Conservation (phyloP, 2,329 filamentous ascomycete species). For the Podosphaera aphanis region DNA sequence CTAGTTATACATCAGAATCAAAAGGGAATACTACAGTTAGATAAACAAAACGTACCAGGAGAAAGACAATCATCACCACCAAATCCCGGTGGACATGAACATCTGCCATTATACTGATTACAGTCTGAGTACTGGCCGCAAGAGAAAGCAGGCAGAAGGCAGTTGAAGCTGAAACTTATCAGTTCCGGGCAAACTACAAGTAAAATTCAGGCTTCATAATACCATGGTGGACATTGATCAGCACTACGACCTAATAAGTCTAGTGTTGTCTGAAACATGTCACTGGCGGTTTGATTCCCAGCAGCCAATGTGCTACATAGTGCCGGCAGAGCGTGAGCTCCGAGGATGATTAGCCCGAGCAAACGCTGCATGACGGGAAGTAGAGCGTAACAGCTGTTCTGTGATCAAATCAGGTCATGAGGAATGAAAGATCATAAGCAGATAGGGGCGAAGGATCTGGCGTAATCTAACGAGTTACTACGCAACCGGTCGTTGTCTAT, state of each 20-base stretch:
- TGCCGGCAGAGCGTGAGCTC: slow-evolving; percentile 19
- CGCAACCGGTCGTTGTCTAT: too few relatives aligned
- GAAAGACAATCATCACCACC: slow-evolving; percentile 82
- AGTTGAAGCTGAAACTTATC: slow-evolving; percentile 57
- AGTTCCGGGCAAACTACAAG: slow-evolving; percentile 3
- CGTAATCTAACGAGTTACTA: too few relatives aligned
- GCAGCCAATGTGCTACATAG: slow-evolving; percentile 20
- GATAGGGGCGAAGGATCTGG: too few relatives aligned
- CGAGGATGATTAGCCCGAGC: slow-evolving; percentile 9
- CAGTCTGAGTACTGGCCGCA: slow-evolving; percentile 82
- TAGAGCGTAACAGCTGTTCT: too few relatives aligned
- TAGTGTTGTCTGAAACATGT: slow-evolving; percentile 40
- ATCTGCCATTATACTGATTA: slow-evolving; percentile 78
- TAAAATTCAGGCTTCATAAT: slow-evolving; percentile 12
- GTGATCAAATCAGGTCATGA: too few relatives aligned
- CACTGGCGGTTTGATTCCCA: slow-evolving; percentile 34
- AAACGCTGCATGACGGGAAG: slow-evolving; percentile 9
- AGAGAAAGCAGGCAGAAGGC: slow-evolving; percentile 72
- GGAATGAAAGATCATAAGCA: too few relatives aligned
- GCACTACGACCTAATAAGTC: slow-evolving; percentile 51
- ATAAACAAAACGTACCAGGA: slow-evolving; percentile 31
- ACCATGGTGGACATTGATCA: slow-evolving; percentile 59
- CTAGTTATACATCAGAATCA: slow-evolving; percentile 16
- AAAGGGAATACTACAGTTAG: not conserved
- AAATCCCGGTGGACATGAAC: slow-evolving; percentile 75